A percentile compares a stretch with the other conserved stretches of the same genome.
These are phyloP conservation scores for Coemansia sp. DNA, from an alignment of 192 early-diverging fungal species.

Conservation along the genomic window DNA sequence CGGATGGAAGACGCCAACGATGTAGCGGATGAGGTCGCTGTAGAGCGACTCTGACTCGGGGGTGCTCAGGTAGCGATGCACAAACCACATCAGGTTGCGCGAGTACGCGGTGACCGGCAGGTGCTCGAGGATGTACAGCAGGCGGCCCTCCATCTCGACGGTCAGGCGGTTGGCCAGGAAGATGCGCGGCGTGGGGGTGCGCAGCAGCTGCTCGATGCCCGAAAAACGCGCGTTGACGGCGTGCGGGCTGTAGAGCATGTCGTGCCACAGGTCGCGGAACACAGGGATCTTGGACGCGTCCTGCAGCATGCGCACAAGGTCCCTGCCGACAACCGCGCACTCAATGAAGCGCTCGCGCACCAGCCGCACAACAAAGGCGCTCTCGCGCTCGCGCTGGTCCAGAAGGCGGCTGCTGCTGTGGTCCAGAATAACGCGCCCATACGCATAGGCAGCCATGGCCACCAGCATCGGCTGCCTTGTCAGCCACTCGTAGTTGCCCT, in stretches of 20 bases:
- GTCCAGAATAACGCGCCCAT: constrained; percentile 58
- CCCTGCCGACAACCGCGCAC: constrained; percentile 65
- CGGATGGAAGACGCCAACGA: constrained; percentile 72
- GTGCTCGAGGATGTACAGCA: constrained; percentile 67
- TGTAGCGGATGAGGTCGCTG: constrained; percentile 71
- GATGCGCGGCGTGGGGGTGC: constrained; percentile 60
- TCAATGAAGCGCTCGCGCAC: constrained; percentile 60
- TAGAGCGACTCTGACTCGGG: constrained; percentile 63
- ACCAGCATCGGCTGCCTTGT: constrained; percentile 24
- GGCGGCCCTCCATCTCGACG: constrained; percentile 66
- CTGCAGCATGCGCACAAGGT: constrained; percentile 66
- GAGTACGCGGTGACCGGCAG: constrained; percentile 53
- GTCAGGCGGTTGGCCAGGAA: constrained; percentile 64
- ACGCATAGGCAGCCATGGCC: constrained; percentile 47
- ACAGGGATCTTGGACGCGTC: constrained; percentile 58
- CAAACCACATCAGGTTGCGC: constrained; percentile 68
- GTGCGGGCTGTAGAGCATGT: constrained; percentile 56
- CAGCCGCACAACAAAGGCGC: constrained; percentile 52
- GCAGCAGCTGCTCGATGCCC: constrained; percentile 60
- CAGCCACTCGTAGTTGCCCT: constrained; percentile 49
- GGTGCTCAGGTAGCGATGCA: constrained; percentile 58
- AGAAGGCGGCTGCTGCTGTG: constrained; percentile 39
- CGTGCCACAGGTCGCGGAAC: constrained; percentile 60
- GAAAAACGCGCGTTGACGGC: constrained; percentile 59
- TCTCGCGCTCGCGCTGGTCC: constrained; percentile 56